Base-by-base conservation (phyloP, 1,139 yeast species). In the Candida neerlandica region DNA sequence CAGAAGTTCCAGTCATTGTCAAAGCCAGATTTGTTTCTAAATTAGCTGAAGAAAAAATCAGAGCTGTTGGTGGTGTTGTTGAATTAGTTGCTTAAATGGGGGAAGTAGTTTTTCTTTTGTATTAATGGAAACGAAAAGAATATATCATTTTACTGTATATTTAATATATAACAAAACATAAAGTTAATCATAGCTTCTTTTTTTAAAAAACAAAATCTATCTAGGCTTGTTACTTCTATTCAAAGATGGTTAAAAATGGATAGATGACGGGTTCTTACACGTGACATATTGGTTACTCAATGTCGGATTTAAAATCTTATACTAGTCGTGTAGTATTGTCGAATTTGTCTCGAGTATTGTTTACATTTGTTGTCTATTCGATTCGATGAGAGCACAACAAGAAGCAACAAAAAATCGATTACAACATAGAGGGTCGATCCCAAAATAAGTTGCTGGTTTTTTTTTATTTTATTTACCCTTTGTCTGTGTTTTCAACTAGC, bases 51-150 rank as follows among this genome's bases (percentile, higher is more conserved):
- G 92, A 94, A 84, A 95, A 94, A 86, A 95, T 95, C 85, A 90
- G 89, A 86, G 98, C 96, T 75, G 99, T 87, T 74, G 99, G 99
- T 84, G 99, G 99, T 88, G 99, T 88, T 75, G 96, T 94, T 78
- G 99, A 94, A 85, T 89, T 94, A 77, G 80, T 94, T 78, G 99
- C 99, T 80, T 94, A 90, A 88, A 47, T 56, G 44, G 32, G 39
- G 48, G 43, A 32, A 16, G 42, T 23, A 14, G 37, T 33, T 32
- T 35, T 42, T 32, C 34, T 33, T 42, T 16, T 35, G 23, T 14
- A 19, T 11, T 21, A 43, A 23, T 26, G 40, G 40, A 41, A 43
- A 18, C 18, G 15, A 11, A 38, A 44, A 18, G 35, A 44, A 44
- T 35, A 44, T 43, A 43, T 34, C 29, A 35, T n/a, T 40, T 41